Conservation (phyloP, 1,139 yeast species). For the Candida smagusa region DNA sequence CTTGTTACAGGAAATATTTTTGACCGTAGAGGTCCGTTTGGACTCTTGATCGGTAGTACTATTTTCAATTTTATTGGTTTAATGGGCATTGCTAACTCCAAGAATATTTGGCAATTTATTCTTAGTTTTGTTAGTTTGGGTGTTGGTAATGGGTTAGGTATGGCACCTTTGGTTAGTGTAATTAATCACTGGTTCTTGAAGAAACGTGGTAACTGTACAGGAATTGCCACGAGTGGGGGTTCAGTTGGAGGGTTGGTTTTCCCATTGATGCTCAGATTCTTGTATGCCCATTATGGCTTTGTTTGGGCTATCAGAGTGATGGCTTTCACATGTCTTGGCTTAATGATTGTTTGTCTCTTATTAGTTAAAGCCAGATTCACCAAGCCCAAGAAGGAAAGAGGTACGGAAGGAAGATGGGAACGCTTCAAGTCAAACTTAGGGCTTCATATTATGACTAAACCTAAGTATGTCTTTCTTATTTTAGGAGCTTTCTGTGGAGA, state of each 20-base stretch:
- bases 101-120: conserved; percentile 54
- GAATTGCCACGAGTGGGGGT: conserved; percentile 61
- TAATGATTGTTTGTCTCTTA: conserved; percentile 33
- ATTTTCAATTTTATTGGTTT: conserved; percentile 46
- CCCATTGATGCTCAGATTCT: conserved; percentile 50
- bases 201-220: conserved; percentile 54
- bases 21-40: conserved; percentile 52
- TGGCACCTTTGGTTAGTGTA: conserved; percentile 58
- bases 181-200: conserved; percentile 61
- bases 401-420: conserved; percentile 2
- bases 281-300: conserved; percentile 49
- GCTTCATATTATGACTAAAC: conserved; percentile 6
- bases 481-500: conserved; percentile 33
- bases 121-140: conserved; percentile 58
- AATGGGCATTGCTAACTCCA: conserved; percentile 51
- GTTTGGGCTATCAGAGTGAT: conserved; percentile 60
- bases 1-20: conserved; percentile 61
- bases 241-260: conserved; percentile 60
- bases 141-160: conserved; percentile 52
- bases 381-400: conserved; percentile 1
- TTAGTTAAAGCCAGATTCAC: conserved; percentile 41
- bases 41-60: conserved; percentile 46
- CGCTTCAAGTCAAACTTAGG: conserved; percentile 2
- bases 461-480: conserved; percentile 9
- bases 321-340: conserved; percentile 46